Conservation (phyloP, 306 rosid genomes). For the Inga leiocalycina region DNA sequence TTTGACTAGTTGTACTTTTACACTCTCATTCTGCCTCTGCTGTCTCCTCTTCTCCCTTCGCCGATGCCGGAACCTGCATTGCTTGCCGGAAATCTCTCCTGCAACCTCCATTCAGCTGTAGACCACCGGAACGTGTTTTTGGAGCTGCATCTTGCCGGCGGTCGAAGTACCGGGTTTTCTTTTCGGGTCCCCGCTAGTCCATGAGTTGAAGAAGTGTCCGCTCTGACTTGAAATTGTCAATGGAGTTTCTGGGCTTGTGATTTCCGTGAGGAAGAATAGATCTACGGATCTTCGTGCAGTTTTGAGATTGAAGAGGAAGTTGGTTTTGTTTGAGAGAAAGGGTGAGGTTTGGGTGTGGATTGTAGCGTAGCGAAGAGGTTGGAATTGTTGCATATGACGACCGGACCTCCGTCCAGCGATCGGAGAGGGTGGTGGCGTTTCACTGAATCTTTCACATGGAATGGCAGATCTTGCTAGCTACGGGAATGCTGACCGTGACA, state of each 20-base stretch:
- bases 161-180: constrained; percentile 20
- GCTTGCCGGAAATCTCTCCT: constrained; percentile 19
- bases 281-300: constrained; percentile 47
- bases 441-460: constrained; percentile 79
- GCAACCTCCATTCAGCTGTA: background rate
- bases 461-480: constrained; percentile 98
- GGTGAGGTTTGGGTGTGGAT: constrained; percentile 57
- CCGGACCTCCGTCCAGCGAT: constrained; percentile 82
- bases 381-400: constrained; percentile 77
- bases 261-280: constrained; percentile 43
- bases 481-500: constrained; percentile 93
- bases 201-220: constrained; percentile 32
- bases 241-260: constrained; percentile 44
- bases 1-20: constrained; percentile 61
- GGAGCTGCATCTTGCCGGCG: constrained; percentile 9
- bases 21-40: constrained; percentile 23
- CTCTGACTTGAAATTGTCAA: constrained; percentile 50
- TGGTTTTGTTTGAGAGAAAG: constrained; percentile 20
- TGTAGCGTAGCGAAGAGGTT: constrained; percentile 66
- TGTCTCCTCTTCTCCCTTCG: constrained; percentile 40
- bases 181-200: constrained; percentile 29
- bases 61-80: constrained; percentile 35
- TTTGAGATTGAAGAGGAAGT: constrained; percentile 31
- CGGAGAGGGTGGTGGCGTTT: constrained; percentile 92
- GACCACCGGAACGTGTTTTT: constrained; percentile 6